Conservation (phyloP, 805 yeast species). For the Candida boleticola region DNA sequence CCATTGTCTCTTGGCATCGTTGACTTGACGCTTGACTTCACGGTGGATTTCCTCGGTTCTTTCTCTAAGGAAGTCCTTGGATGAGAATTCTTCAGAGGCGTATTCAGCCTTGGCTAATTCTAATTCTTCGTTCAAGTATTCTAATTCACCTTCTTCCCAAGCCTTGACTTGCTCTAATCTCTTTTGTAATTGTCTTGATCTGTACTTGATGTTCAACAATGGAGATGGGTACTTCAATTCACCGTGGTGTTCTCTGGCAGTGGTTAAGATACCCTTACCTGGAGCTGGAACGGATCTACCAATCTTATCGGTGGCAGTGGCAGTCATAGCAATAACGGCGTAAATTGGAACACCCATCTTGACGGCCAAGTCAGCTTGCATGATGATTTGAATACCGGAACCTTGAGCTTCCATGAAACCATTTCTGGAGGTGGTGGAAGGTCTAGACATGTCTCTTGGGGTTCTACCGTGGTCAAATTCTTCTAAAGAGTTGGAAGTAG, state of each 20-base stretch:
- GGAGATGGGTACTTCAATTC: constrained; percentile 75
- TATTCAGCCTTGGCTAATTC: constrained; percentile 51
- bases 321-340: constrained; percentile 90
- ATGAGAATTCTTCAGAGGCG: constrained; percentile 39
- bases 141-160: constrained; percentile 85
- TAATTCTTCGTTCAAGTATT: constrained; percentile 68
- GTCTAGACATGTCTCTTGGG: constrained; percentile 98
- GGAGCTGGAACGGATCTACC: constrained; percentile 99
- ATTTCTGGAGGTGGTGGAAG: constrained; percentile 90
- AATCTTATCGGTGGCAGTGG: constrained; percentile 97
- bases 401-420: constrained; percentile 99
- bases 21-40: constrained; percentile 81
- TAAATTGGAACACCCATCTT: constrained; percentile 99
- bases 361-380: constrained; percentile 91
- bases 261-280: constrained; percentile 98
- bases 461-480: constrained; percentile 96
- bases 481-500: constrained; percentile 85
- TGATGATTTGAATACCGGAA: constrained; percentile 94
- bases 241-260: constrained; percentile 92
- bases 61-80: constrained; percentile 61
- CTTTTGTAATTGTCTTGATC: constrained; percentile 82
- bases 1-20: constrained; percentile 88
- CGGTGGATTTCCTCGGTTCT: constrained; percentile 83
- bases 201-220: constrained; percentile 84
- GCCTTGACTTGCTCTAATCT: constrained; percentile 74